Conservation (phyloP, 164 flowering plant species). For the Vitis rotundifolia region DNA sequence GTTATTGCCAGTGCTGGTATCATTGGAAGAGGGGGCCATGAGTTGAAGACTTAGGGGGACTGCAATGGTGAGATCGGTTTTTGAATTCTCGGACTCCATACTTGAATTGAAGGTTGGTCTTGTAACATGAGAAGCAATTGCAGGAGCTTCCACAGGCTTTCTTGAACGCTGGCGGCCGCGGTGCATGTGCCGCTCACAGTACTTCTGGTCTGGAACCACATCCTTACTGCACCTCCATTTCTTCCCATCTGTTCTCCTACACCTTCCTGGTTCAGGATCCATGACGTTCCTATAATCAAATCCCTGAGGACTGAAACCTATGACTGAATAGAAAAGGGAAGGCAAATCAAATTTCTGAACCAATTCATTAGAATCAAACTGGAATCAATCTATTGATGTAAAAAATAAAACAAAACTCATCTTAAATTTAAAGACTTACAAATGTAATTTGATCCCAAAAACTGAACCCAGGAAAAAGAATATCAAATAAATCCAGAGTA, state of each 20-base stretch:
- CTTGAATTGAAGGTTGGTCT: not conserved
- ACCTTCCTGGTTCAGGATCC: slow-evolving; percentile 36
- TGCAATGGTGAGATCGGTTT: slow-evolving; percentile 19
- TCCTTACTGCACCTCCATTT: slow-evolving; percentile 37
- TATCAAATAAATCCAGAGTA: not conserved
- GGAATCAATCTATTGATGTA: too few relatives aligned
- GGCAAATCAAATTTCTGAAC: not conserved
- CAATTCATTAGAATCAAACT: not conserved
- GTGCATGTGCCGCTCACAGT: slow-evolving; percentile 38
- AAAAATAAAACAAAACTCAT: too few relatives aligned
- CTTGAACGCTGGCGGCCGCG: slow-evolving; percentile 42
- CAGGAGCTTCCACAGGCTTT: slow-evolving; percentile 41
- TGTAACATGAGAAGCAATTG: slow-evolving; percentile 1
- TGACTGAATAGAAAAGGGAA: slow-evolving; percentile 20
- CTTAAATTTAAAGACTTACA: too few relatives aligned
- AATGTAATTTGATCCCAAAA: not conserved
- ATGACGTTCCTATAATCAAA: slow-evolving; percentile 14
- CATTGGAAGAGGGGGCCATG: slow-evolving; percentile 12
- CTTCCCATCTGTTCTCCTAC: slow-evolving; percentile 44
- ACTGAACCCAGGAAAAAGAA: not conserved
- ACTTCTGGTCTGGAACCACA: slow-evolving; percentile 29
- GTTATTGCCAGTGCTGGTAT: not conserved
- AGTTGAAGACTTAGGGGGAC: slow-evolving; percentile 22
- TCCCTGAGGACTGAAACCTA: slow-evolving; percentile 16
- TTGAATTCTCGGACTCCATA: slow-evolving; percentile 14